Evolutionary conservation across 2,329 filamentous ascomycete species (phyloP), one percentile per base, ranked within the genome.

Genomic region (Curvularia sp.): DNA sequence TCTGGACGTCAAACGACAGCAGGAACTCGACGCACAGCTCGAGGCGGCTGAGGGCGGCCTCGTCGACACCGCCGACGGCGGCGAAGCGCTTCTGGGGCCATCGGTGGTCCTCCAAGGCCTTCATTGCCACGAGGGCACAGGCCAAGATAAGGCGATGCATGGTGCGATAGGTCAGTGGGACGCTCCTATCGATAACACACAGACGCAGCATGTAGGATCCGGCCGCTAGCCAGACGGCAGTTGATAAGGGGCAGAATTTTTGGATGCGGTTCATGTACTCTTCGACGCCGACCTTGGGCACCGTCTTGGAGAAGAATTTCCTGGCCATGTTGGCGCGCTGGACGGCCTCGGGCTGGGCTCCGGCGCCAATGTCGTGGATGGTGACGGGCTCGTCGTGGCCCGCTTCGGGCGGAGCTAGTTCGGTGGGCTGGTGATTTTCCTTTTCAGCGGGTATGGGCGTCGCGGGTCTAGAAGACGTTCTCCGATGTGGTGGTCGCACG

Each of bases 241-340:
- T 93, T 62, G 91, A 96, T 86, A 97, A 93, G 3, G 95, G 93
- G 72, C 94, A 98, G 80, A 90, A 97, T 57, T 87, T 87, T 78
- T 98, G 93, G 58, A 98, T 86, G 15, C 94, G 90, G 69, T 88
- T 83, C 24, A 98, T 85, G 73, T 98, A 99, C 63, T 95, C 90
- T 71, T 89, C 86, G 47, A 97, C 84, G 35, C 88, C 85, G 65
- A 98, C 94, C 10, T 90, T 89, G 20, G 95, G 94, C 15, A 92
- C 88, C 50, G 88, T 86, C 75, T 95, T 97, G 64, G 90, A 94
- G 81, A 95, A 96, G 79, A 99, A 99, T 71, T 95, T 95, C 66
- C 93, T 88, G 18, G 92, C 92, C 64, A 98, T 92, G 64, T 92
- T 90, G 62, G 88, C 88, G 73, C 95, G 90, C 75, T 97, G 93